phyloP scores from a whole-genome alignment of 192 early-diverging fungal species.

The Coemansia sp. region DNA sequence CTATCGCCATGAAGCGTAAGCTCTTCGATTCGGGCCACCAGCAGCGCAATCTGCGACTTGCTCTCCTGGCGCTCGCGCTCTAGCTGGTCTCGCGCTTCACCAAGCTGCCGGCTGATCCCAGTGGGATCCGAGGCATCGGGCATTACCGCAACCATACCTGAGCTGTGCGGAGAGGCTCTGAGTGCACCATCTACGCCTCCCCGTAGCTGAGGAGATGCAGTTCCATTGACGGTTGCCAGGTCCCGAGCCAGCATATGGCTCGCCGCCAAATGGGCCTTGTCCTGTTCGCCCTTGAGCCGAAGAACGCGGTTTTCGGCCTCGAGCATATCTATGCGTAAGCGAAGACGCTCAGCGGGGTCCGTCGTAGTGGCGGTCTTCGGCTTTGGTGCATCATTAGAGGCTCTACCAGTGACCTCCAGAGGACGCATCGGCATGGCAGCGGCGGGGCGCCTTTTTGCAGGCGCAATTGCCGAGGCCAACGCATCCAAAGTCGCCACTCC shows the following conservation, averaged over 20 bases:
- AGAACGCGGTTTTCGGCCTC: constrained; percentile 71
- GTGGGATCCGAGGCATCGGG: not conserved
- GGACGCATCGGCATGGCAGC: not conserved
- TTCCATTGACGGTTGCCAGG: constrained; percentile 22
- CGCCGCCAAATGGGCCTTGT: constrained; percentile 55
- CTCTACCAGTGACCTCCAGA: constrained; percentile 2
- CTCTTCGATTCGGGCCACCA: constrained; percentile 28
- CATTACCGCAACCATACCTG: not conserved
- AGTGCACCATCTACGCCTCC: not conserved
- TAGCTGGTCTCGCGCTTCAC: constrained; percentile 19
- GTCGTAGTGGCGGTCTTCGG: constrained; percentile 1
- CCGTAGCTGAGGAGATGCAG: constrained; percentile 16
- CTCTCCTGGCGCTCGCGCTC: constrained; percentile 36
- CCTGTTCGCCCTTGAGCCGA: constrained; percentile 64
- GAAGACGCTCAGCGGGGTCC: constrained; percentile 55
- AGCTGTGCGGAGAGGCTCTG: constrained; percentile 7
- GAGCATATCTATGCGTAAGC: constrained; percentile 63
- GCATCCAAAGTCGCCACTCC: not conserved
- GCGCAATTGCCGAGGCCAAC: not conserved
- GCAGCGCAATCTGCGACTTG: constrained; percentile 19
- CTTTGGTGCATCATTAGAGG: not conserved
- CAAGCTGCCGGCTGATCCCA: constrained; percentile 22
- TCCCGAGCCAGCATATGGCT: constrained; percentile 58
- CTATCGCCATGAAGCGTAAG: constrained; percentile 4
- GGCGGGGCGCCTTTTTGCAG: constrained; percentile 10